These are phyloP conservation scores for Dothideomycetes sp. DNA, from an alignment of 2,329 filamentous ascomycete species.

Conservation along the genomic window DNA sequence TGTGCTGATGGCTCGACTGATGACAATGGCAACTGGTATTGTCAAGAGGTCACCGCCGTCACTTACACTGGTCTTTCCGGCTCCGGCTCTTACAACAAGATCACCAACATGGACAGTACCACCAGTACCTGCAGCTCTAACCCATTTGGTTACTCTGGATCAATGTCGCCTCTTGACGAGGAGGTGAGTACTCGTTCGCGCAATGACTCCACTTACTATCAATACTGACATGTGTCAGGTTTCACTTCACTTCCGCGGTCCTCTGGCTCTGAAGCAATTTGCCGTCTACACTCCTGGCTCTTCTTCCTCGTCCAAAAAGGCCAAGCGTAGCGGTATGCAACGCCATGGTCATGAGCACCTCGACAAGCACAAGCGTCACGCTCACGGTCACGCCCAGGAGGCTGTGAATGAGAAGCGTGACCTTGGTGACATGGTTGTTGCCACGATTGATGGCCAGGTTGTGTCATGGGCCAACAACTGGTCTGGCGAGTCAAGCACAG, in stretches of 20 bases:
- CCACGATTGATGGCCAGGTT: conserved; percentile 47
- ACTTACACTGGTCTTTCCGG: conserved; percentile 47
- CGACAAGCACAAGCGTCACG: conserved; percentile 32
- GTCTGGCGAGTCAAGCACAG: conserved; percentile 29
- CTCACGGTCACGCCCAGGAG: conserved; percentile 39
- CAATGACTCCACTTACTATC: no score
- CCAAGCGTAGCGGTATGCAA: conserved; percentile 18
- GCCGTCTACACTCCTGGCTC: conserved; percentile 51
- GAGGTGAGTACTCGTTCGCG: conserved; percentile 46
- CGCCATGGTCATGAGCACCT: conserved; percentile 24
- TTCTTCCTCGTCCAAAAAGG: conserved; percentile 27
- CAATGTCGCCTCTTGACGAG: conserved; percentile 56
- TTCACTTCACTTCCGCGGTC: conserved; percentile 62
- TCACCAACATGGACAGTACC: conserved; percentile 47
- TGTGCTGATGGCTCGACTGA: conserved; percentile 19
- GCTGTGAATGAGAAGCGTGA: conserved; percentile 36
- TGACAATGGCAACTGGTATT: conserved; percentile 52
- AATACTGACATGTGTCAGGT: conserved; percentile 36
- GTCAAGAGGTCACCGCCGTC: conserved; percentile 53
- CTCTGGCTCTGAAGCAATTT: conserved; percentile 54
- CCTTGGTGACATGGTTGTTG: conserved; percentile 40
- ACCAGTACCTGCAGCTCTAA: conserved; percentile 45
- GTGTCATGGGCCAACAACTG: conserved; percentile 51
- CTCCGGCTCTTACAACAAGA: conserved; percentile 46
- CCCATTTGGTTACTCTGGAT: conserved; percentile 45